These are phyloP conservation scores for Camellia japonica DNA, from an alignment of 148 eudicot genomes.

Conservation along the genomic window DNA sequence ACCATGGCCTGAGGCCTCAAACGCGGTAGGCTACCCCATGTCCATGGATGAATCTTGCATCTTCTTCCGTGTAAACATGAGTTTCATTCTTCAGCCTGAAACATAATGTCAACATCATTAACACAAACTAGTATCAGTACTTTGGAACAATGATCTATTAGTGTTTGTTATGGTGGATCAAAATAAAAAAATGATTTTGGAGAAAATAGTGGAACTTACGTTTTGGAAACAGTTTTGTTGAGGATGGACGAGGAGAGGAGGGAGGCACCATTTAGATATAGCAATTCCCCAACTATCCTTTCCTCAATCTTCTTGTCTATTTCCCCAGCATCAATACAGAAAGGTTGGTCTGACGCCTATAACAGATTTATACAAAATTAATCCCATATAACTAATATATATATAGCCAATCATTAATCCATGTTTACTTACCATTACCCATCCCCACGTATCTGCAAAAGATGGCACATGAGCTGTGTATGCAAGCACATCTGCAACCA, in stretches of 20 bases:
- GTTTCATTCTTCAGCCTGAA: conserved; percentile 66
- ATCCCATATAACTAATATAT: not conserved
- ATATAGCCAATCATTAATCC: not conserved
- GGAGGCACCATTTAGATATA: conserved; percentile 57
- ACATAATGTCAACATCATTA: not conserved
- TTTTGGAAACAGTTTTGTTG: conserved; percentile 50
- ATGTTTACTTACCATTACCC: conserved; percentile 63
- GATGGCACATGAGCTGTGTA: conserved; percentile 86
- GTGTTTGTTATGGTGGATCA: no score
- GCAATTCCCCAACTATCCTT: conserved; percentile 51
- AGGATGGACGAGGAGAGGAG: conserved; percentile 53
- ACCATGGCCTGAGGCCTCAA: conserved; percentile 26
- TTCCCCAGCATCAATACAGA: conserved; percentile 41
- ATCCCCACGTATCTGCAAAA: conserved; percentile 87
- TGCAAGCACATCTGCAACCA: conserved; percentile 57
- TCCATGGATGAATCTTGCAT: conserved; percentile 69
- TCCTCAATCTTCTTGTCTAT: conserved; percentile 52
- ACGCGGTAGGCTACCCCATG: conserved; percentile 53
- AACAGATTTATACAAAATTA: not conserved
- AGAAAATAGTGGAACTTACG: conserved; percentile 32
- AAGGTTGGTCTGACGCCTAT: conserved; percentile 72
- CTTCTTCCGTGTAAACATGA: conserved; percentile 69
- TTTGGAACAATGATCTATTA: no score
- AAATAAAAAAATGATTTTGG: not conserved
- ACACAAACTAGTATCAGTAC: no score